Evolutionary conservation across 1,139 yeast species (phyloP), one percentile per base, ranked within the genome.

Genomic region (Eremothecium cymbalariae): DNA sequence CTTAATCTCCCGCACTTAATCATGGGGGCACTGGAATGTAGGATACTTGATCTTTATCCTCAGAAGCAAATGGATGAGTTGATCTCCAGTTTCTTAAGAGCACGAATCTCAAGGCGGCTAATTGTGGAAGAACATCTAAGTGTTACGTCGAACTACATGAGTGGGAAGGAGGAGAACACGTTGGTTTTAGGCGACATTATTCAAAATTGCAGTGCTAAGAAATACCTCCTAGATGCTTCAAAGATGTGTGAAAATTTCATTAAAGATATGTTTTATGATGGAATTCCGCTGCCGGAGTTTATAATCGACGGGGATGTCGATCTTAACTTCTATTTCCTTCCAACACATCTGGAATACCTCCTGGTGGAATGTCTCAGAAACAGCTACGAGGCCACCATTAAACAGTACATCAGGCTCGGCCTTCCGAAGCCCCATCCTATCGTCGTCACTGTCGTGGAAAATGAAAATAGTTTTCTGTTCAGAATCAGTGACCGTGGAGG

Each of bases 401-500:
- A 63, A 32, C 59, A 62, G 36, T 66, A 61, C 36, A 48, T 68
- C 9, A 50, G 55, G 18, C 51, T 55, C 28, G 59, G 62, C 31
- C 53, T 50, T 15, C 48, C 48, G 2, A 51, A 51, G 16, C 64
- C 65, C 2, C 50, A 47, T n/a, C 84, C 94, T 0, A 75, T 88
- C 15, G 65, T 64, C 22, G 81, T 88, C 8, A 74, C 86, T 7
- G 72, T 88, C 13, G 67, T 83, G 2, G 71, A 78, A 45, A 73
- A 84, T 19, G 67, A 72, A 13, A 77, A 75, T 32, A 74, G 77
- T 32, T 77, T 84, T 22, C 64, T 77, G 4, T 80, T 88, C 54
- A 68, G 95, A 35, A 74, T 88, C 33, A 78, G 93, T 3, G 98
- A 88, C 56, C 79, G 74, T 46, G 96, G 95, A 5, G 96, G 96